A percentile compares a stretch with the other conserved stretches of the same genome.
Conservation (phyloP, 768 basidiomycete species). For the Lepiota venenata region DNA sequence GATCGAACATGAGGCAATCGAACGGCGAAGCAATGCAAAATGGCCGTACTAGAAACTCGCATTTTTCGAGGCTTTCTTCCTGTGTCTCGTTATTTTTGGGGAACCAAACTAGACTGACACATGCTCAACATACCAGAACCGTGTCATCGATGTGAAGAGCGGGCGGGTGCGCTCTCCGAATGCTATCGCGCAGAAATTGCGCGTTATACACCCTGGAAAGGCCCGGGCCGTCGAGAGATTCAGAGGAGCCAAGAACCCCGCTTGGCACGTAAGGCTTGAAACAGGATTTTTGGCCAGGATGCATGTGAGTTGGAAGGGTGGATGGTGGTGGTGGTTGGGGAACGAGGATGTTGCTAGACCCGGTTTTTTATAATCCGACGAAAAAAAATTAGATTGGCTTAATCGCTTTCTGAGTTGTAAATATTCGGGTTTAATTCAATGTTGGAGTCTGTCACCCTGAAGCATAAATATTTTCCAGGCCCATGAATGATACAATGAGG, state of each 20-base stretch:
- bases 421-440: background rate
- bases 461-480: background rate
- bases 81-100: background rate
- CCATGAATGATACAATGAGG: background rate
- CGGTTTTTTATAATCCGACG: background rate
- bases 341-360: background rate
- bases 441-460: constrained; percentile 10
- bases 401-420: constrained; percentile 4
- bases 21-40: too few species aligned
- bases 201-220: background rate
- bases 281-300: background rate
- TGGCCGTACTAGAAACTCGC: background rate
- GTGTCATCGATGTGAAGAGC: background rate
- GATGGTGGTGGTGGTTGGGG: background rate
- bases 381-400: background rate
- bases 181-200: background rate
- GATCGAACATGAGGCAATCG: background rate
- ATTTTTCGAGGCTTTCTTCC: background rate
- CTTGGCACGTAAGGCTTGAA: background rate
- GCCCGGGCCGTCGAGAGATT: too few species aligned
- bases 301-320: background rate
- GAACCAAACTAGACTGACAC: too few species aligned
- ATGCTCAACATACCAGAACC: background rate
- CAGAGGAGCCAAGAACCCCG: background rate
- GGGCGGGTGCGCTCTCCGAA: constrained; percentile 1